Evolutionary conservation across 2,329 filamentous ascomycete species (phyloP), one percentile per base, ranked within the genome.

Genomic region (Hymenoscyphus fructigenus): DNA sequence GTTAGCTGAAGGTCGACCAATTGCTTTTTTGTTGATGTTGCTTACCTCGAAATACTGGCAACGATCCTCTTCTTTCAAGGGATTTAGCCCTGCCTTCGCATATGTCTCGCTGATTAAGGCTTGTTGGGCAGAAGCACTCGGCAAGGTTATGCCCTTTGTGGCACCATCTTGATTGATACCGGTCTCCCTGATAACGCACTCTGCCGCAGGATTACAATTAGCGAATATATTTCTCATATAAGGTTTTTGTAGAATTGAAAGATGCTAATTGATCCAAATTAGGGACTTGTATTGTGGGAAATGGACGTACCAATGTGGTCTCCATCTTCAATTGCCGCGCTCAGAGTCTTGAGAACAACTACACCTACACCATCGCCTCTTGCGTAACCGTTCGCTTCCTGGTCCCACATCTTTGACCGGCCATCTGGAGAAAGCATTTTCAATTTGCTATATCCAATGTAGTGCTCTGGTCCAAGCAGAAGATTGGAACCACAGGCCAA

Each of bases 241-340:
- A n/a, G n/a, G n/a, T n/a, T n/a, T n/a, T n/a, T n/a, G n/a, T n/a
- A n/a, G n/a, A n/a, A n/a, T n/a, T n/a, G n/a, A n/a, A n/a, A n/a
- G n/a, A n/a, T n/a, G n/a, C n/a, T n/a, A n/a, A n/a, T n/a, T n/a
- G n/a, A n/a, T n/a, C n/a, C n/a, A n/a, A n/a, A n/a, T n/a, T n/a
- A n/a, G n/a, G n/a, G n/a, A n/a, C n/a, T n/a, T n/a, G n/a, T n/a
- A n/a, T n/a, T n/a, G n/a, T n/a, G n/a, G n/a, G n/a, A n/a, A n/a
- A n/a, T n/a, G n/a, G n/a, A n/a, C n/a, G n/a, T n/a, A n/a, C n/a
- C 80, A 62, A 87, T 84, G 0, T 81, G 81, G 71, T 90, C 85
- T 26, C 84, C 84, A 68, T 62, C 61, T 2, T 5, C 9, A 2
- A 50, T 20, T 6, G 61, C 61, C n/a, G 4, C 61, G 28, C 55